phyloP scores from a whole-genome alignment of 176 grass and related monocot species.

The Hordeum vulgare region MorexV3_pseudomolecules_assembly NC_058524.1:433449188-433449687 shows the following conservation, averaged over 20 bases:
- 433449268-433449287: background rate
- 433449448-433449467: background rate
- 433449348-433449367: background rate
- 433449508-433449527: constrained; percentile 48
- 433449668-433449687: constrained; percentile 55
- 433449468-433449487: constrained; percentile 73
- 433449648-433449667: constrained; percentile 59
- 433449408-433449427: background rate
- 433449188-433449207: constrained; percentile 17
- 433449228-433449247: background rate
- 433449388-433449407: background rate
- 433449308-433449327: background rate
- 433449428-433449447: background rate
- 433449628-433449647: constrained; percentile 51
- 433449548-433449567: background rate
- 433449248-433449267: constrained; percentile 20
- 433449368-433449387: background rate
- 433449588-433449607: constrained; percentile 75
- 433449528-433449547: constrained; percentile 61
- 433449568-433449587: constrained; percentile 38
- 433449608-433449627: constrained; percentile 25
- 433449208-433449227: constrained; percentile 17
- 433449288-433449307: background rate
- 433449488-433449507: constrained; percentile 30
- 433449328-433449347: background rate